phyloP scores from a whole-genome alignment of 768 basidiomycete genomes.

The Neoboletus subvelutipes region DNA sequence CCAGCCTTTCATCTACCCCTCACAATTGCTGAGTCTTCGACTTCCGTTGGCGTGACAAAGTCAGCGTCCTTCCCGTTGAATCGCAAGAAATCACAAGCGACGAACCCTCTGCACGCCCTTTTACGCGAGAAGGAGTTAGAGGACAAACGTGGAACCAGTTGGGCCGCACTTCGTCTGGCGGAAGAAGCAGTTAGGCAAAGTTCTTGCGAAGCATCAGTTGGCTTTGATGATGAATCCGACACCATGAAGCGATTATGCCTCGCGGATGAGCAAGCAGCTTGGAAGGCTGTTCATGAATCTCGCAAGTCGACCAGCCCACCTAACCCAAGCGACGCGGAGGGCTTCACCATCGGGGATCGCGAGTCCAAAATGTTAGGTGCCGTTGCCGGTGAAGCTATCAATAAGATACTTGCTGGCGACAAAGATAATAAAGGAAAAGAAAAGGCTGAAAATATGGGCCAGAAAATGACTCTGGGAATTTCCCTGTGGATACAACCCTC shows the following conservation, averaged over 20 bases:
- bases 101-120: constrained; percentile 55
- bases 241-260: constrained; percentile 17
- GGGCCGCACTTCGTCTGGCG: constrained; percentile 44
- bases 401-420: constrained; percentile 44
- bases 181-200: constrained; percentile 40
- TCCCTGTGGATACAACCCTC: constrained; percentile 33
- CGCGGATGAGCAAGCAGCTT: constrained; percentile 41
- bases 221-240: constrained; percentile 24
- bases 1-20: constrained; percentile 11
- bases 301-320: constrained; percentile 19
- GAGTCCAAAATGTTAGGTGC: constrained; percentile 29
- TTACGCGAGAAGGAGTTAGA: constrained; percentile 49
- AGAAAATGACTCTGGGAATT: constrained; percentile 23
- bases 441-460: constrained; percentile 26
- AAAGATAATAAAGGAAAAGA: constrained; percentile 30
- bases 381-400: constrained; percentile 42
- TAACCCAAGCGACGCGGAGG: constrained; percentile 20
- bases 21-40: constrained; percentile 9
- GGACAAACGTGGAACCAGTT: constrained; percentile 36
- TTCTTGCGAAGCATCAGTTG: constrained; percentile 23
- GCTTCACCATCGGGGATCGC: constrained; percentile 38
- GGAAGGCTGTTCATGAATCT: constrained; percentile 35
- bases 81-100: constrained; percentile 23
- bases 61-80: neutral
- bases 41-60: neutral